Percentiles rank a stretch among this genome's conserved stretches.
phyloP scores from a whole-genome alignment of 192 early-diverging fungal genomes.

The Martensiomyces pterosporus region DNA sequence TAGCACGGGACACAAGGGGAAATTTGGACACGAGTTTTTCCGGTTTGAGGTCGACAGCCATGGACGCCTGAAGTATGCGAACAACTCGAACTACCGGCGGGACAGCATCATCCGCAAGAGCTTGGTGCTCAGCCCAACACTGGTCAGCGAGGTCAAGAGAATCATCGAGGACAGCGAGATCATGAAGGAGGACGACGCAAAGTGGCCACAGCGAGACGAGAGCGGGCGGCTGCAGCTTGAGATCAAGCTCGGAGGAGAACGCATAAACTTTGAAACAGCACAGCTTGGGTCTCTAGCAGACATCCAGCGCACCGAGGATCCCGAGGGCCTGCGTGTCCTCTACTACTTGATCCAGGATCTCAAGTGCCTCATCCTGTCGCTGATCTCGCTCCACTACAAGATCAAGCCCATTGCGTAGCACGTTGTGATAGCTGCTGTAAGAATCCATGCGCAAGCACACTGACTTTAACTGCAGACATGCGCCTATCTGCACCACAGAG shows the following conservation, averaged over 20 bases:
- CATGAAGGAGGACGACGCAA: constrained; percentile 87
- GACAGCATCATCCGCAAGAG: constrained; percentile 95
- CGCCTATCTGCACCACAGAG: too few species aligned
- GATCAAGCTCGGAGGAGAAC: constrained; percentile 82
- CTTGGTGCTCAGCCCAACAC: constrained; percentile 70
- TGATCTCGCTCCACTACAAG: constrained; percentile 96
- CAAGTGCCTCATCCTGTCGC: constrained; percentile 91
- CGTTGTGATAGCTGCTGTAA: too few species aligned
- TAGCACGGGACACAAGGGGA: constrained; percentile 86
- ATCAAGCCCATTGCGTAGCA: constrained; percentile 44
- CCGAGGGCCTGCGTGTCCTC: constrained; percentile 89
- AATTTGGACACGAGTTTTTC: constrained; percentile 98
- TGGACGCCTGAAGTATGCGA: constrained; percentile 90
- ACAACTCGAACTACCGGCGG: constrained; percentile 97
- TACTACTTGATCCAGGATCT: constrained; percentile 99
- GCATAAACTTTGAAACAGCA: constrained; percentile 74
- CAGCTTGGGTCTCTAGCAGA: constrained; percentile 92
- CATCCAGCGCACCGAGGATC: constrained; percentile 83
- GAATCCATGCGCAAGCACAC: too few species aligned
- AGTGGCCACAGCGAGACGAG: constrained; percentile 88
- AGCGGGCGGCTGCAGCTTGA: constrained; percentile 94
- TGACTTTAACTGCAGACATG: too few species aligned
- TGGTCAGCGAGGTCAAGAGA: constrained; percentile 83
- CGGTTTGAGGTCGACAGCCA: constrained; percentile 91
- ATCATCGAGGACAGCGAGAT: constrained; percentile 89